Percentiles rank a stretch among this genome's conserved stretches.
phyloP scores from a whole-genome alignment of 2,329 filamentous ascomycete species.

The Neoascochyta sp. region DNA sequence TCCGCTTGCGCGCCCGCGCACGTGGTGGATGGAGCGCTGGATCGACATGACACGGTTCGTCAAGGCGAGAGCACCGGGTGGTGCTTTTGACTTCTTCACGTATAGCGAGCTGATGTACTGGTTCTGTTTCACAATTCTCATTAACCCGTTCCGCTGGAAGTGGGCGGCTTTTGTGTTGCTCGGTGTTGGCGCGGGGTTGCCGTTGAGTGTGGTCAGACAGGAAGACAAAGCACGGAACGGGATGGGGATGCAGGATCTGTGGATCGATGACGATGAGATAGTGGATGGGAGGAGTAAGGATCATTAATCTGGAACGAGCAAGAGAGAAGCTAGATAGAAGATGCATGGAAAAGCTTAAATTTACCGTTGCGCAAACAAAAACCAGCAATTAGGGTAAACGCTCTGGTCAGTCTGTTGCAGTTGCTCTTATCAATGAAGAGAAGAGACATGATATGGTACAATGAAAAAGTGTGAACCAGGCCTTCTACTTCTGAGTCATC shows the following conservation, averaged over 20 bases:
- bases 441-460: no score
- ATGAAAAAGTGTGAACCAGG: no score
- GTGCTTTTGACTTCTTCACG: slow-evolving; percentile 85
- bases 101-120: slow-evolving; percentile 82
- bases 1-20: slow-evolving; percentile 66
- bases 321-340: no score
- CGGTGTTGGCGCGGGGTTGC: slow-evolving; percentile 65
- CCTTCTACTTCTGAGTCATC: no score
- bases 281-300: slow-evolving; percentile 3
- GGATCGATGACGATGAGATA: slow-evolving; percentile 1
- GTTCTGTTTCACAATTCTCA: slow-evolving; percentile 72
- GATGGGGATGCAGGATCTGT: slow-evolving; percentile 40
- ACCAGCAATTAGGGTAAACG: no score
- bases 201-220: slow-evolving; percentile 60
- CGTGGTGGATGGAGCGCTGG: slow-evolving; percentile 78
- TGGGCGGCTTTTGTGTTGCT: slow-evolving; percentile 82
- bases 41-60: slow-evolving; percentile 76
- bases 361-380: no score
- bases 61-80: slow-evolving; percentile 63
- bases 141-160: slow-evolving; percentile 89
- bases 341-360: no score
- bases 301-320: no score
- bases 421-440: no score
- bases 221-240: slow-evolving; percentile 62
- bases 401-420: no score